Percentiles rank a stretch among this genome's conserved stretches.
Conservation (phyloP, 305 asterid genomes). For the Fraxinus sp. region DNA sequence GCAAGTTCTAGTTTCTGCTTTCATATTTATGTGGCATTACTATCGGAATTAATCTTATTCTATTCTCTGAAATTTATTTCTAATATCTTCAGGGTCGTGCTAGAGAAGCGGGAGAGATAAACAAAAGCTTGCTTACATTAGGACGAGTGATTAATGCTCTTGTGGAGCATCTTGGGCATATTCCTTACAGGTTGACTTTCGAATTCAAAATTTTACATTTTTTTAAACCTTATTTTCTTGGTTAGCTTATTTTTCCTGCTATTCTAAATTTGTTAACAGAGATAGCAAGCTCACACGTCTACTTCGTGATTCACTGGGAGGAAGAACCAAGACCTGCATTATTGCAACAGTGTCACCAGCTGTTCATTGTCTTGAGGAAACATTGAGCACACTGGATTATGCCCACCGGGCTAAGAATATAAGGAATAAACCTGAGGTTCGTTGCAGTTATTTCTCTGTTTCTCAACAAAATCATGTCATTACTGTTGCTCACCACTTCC, state of each 20-base stretch:
- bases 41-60: background rate
- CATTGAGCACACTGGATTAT: slow-evolving; percentile 81
- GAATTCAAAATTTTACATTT: background rate
- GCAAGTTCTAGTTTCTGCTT: background rate
- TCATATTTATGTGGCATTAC: background rate
- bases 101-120: slow-evolving; percentile 94
- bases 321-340: slow-evolving; percentile 87
- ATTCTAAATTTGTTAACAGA: slow-evolving; percentile 39
- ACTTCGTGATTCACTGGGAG: slow-evolving; percentile 89
- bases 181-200: slow-evolving; percentile 70
- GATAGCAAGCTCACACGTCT: slow-evolving; percentile 89
- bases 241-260: background rate
- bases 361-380: slow-evolving; percentile 88
- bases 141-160: slow-evolving; percentile 89
- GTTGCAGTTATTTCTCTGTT: slow-evolving; percentile 10
- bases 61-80: background rate
- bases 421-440: slow-evolving; percentile 85
- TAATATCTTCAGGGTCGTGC: slow-evolving; percentile 65
- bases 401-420: slow-evolving; percentile 85
- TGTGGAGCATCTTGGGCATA: slow-evolving; percentile 85
- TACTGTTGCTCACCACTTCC: background rate
- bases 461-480: background rate
- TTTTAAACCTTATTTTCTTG: slow-evolving; percentile 9
- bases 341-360: slow-evolving; percentile 95
- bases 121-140: slow-evolving; percentile 84